phyloP scores from a whole-genome alignment of 2,329 filamentous ascomycete species.

The Lecanicillium sp. region DNA sequence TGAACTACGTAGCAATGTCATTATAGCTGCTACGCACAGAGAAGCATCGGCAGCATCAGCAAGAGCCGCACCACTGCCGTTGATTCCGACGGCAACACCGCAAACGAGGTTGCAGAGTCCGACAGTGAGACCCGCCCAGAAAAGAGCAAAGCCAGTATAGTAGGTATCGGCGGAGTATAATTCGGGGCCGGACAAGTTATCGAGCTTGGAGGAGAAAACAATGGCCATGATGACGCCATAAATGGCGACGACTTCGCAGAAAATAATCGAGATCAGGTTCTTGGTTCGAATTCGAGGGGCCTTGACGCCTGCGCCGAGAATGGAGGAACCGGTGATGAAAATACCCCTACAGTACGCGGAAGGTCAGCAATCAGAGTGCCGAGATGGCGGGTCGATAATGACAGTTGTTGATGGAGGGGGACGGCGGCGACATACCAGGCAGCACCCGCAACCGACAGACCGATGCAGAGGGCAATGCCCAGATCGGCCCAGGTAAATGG shows the following conservation, averaged over 20 bases:
- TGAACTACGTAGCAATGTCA: constrained; percentile 7
- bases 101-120: constrained; percentile 95
- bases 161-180: constrained; percentile 73
- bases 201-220: constrained; percentile 88
- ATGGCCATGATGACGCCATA: constrained; percentile 99
- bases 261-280: constrained; percentile 99
- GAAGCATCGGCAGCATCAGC: constrained; percentile 90
- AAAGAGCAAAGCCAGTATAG: constrained; percentile 92
- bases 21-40: constrained; percentile 53
- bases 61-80: constrained; percentile 91
- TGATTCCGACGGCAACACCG: constrained; percentile 94
- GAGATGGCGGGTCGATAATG: constrained; percentile 11
- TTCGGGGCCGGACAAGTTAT: constrained; percentile 54
- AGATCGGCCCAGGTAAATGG: constrained; percentile 89
- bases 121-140: constrained; percentile 93
- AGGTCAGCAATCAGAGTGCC: constrained; percentile 17
- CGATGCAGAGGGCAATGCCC: constrained; percentile 91
- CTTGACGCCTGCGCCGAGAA: constrained; percentile 92
- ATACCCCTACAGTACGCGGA: constrained; percentile 66
- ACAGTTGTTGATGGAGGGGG: constrained; percentile 26
- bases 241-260: constrained; percentile 99
- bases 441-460: constrained; percentile 90
- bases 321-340: constrained; percentile 96
- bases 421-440: constrained; percentile 68
- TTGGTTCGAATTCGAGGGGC: constrained; percentile 97